These are phyloP conservation scores for Diaporthe ilicicola DNA, from an alignment of 2,329 filamentous ascomycete species.

Conservation along the genomic window DNA sequence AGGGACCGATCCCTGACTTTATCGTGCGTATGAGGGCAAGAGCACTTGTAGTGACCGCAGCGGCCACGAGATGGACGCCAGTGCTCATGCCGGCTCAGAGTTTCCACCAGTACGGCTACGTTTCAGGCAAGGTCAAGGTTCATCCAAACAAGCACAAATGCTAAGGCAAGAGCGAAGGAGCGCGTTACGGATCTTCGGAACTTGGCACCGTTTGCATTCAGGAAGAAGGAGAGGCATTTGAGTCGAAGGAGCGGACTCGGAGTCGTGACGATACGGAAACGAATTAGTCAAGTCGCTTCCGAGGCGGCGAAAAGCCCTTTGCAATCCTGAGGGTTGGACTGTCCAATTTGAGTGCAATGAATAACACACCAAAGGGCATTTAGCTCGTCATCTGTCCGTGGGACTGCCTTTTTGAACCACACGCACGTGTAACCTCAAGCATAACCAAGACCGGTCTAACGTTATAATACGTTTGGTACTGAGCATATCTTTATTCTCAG, in stretches of 20 bases:
- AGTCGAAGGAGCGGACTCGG: neutral
- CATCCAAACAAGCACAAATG: neutral
- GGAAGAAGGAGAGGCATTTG: neutral
- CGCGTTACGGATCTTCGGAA: neutral
- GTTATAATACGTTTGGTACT: too few species aligned
- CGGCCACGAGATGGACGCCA: neutral
- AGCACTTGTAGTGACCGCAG: neutral
- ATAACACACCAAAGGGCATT: too few species aligned
- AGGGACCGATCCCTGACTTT: neutral
- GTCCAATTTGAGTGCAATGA: too few species aligned
- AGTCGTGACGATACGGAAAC: too few species aligned
- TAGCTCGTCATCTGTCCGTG: too few species aligned
- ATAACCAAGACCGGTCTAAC: too few species aligned
- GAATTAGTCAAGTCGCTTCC: too few species aligned
- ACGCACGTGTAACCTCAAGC: too few species aligned
- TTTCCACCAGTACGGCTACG: neutral
- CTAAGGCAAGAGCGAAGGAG: neutral
- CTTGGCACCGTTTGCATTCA: neutral
- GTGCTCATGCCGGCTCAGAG: neutral
- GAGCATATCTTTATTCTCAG: too few species aligned
- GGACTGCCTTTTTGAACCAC: too few species aligned
- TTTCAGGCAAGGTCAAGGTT: neutral
- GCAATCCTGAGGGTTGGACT: too few species aligned
- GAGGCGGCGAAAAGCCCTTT: too few species aligned
- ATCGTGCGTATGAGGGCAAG: neutral